Conservation (phyloP, 805 yeast species). For the Starmera amethionina region DNA sequence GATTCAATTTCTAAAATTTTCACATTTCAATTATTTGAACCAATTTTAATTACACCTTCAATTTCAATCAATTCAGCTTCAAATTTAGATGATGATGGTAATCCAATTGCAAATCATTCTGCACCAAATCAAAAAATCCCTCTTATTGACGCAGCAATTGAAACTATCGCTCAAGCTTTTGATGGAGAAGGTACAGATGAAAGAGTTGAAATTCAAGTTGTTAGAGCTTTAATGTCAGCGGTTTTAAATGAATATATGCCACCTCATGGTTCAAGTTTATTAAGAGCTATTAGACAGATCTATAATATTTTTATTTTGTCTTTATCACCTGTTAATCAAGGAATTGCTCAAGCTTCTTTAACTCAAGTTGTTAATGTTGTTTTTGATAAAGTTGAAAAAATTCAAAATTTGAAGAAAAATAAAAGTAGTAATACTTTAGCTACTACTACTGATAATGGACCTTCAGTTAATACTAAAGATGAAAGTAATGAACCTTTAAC, state of each 20-base stretch:
- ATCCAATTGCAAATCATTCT: conserved; percentile 20
- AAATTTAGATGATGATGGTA: conserved; percentile 11
- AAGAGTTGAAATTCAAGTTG: conserved; percentile 82
- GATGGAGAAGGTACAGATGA: conserved; percentile 91
- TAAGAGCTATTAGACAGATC: conserved; percentile 87
- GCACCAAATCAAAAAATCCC: conserved; percentile 45
- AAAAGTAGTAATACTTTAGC: conserved; percentile 15
- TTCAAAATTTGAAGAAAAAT: conserved; percentile 10
- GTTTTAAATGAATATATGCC: conserved; percentile 71
- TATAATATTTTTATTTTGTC: conserved; percentile 88
- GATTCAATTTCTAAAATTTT: conserved; percentile 84
- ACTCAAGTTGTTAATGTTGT: conserved; percentile 84
- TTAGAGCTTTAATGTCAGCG: conserved; percentile 84
- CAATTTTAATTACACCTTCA: conserved; percentile 38
- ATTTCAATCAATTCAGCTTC: conserved; percentile 22
- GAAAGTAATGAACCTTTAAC: conserved; percentile 37
- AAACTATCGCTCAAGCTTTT: conserved; percentile 75
- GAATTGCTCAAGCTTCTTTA: conserved; percentile 89
- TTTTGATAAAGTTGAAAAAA: conserved; percentile 57
- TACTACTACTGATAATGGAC: conserved; percentile 18
- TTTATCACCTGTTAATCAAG: conserved; percentile 73
- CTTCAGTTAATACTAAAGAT: conserved; percentile 9
- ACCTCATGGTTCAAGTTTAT: conserved; percentile 80
- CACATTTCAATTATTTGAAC: conserved; percentile 72
- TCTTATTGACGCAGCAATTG: conserved; percentile 73